These are phyloP conservation scores for Monosporascus sp. DNA, from an alignment of 2,329 filamentous ascomycete genomes.

Conservation along the genomic window DNA sequence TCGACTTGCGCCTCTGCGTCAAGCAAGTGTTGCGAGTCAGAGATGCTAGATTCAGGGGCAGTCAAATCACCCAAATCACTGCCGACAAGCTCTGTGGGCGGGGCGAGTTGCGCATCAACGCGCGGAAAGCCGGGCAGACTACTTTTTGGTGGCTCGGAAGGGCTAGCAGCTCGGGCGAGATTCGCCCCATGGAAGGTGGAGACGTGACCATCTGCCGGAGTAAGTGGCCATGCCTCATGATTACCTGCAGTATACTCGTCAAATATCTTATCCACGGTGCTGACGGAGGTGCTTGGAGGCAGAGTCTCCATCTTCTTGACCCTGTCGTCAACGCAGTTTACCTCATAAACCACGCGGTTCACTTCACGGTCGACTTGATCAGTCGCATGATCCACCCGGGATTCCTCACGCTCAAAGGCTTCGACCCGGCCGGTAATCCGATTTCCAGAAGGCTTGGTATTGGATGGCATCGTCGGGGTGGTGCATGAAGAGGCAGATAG, in stretches of 20 bases:
- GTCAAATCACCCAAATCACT: slow-evolving; percentile 7
- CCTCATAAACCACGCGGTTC: no score
- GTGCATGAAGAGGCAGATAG: neutral
- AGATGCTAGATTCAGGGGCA: slow-evolving; percentile 10
- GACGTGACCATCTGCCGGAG: slow-evolving; percentile 1
- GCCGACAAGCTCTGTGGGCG: neutral
- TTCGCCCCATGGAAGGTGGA: neutral
- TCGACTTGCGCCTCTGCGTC: slow-evolving; percentile 15
- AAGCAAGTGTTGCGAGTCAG: slow-evolving; percentile 18
- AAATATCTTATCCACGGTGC: slow-evolving; percentile 28
- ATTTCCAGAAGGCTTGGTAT: neutral
- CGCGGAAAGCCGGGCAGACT: slow-evolving; percentile 1
- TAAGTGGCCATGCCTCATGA: slow-evolving; percentile 1
- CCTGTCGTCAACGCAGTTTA: neutral
- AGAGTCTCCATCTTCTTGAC: slow-evolving; percentile 1
- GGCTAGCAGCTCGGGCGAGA: neutral
- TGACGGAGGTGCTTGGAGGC: slow-evolving; percentile 18
- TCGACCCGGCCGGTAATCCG: neutral
- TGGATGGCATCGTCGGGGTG: neutral
- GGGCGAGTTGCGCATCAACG: neutral
- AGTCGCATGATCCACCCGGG: neutral
- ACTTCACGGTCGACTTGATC: neutral
- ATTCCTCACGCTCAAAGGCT: neutral
- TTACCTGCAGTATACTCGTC: slow-evolving; percentile 20
- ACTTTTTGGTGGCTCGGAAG: slow-evolving; percentile 1